Evolutionary conservation across 176 grass and related monocot genomes (phyloP).

Genomic region (Cocos nucifera): DNA sequence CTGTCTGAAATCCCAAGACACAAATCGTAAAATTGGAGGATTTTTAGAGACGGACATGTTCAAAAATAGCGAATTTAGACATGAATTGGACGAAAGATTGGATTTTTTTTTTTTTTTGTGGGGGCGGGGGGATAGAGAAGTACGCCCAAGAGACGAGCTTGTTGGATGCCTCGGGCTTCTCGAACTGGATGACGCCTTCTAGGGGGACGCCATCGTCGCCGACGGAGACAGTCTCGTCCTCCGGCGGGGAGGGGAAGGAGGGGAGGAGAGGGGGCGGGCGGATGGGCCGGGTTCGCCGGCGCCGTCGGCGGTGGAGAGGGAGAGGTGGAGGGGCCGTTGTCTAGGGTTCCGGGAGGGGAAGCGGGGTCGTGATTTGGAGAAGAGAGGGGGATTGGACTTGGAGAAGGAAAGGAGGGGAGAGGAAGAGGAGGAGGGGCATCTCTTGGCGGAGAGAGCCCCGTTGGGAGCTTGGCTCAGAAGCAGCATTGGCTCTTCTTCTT

Average conservation of each 20-base stretch:
- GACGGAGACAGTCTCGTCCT: constrained; percentile 32
- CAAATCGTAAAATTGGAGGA: background rate
- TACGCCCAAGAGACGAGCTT: constrained; percentile 91
- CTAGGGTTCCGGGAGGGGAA: constrained; percentile 14
- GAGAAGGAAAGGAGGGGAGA: constrained; percentile 2
- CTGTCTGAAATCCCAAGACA: constrained; percentile 33
- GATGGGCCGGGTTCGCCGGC: constrained; percentile 7
- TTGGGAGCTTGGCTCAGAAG: constrained; percentile 70
- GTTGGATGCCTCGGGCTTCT: constrained; percentile 31
- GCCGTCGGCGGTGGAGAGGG: constrained; percentile 28
- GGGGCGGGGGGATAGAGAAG: background rate
- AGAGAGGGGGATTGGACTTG: constrained; percentile 39
- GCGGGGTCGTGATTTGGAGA: constrained; percentile 23
- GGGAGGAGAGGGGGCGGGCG: background rate
- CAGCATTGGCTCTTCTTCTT: constrained; percentile 31
- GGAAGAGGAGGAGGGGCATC: constrained; percentile 23
- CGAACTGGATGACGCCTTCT: constrained; percentile 79
- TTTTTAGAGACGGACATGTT: too few relatives aligned
- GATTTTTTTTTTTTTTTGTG: too few relatives aligned
- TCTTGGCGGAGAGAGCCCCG: constrained; percentile 64
- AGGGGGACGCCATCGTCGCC: constrained; percentile 58
- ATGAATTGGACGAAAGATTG: background rate
- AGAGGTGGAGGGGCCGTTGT: constrained; percentile 10
- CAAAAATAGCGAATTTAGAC: too few relatives aligned
- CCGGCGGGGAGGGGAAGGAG: constrained; percentile 21